These are phyloP conservation scores for Eutrema heterophyllum DNA, from an alignment of 345 rosid species.

Conservation along the genomic window DNA sequence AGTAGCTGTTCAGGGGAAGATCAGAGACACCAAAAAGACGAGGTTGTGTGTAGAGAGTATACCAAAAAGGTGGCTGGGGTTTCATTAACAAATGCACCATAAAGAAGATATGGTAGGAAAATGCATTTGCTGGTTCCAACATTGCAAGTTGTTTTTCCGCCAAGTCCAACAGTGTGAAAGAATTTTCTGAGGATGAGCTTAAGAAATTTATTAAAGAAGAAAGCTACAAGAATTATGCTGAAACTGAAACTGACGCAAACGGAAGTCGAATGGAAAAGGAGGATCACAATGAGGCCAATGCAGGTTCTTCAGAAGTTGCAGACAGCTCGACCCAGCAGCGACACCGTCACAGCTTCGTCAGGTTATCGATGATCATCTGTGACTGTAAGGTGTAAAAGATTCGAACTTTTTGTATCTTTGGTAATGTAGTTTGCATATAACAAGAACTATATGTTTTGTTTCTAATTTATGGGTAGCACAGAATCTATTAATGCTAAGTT, in stretches of 20 bases:
- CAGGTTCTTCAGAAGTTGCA: too few species aligned
- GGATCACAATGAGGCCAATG: too few species aligned
- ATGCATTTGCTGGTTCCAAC: constrained; percentile 29
- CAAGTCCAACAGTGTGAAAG: constrained; percentile 33
- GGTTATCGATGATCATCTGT: constrained; percentile 22
- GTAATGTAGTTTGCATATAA: too few species aligned
- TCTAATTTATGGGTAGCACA: background rate
- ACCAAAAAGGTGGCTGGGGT: constrained; percentile 33
- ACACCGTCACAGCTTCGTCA: constrained; percentile 55
- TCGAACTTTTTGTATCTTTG: background rate
- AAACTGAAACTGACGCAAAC: too few species aligned
- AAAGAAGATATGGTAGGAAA: constrained; percentile 46
- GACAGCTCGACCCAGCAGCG: constrained; percentile 69
- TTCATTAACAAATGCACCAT: constrained; percentile 20
- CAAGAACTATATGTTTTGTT: background rate
- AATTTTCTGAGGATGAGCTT: constrained; percentile 37
- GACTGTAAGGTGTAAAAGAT: background rate
- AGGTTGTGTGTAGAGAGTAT: constrained; percentile 47
- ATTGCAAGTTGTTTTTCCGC: constrained; percentile 14
- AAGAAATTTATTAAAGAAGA: constrained; percentile 39
- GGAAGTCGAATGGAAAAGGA: too few species aligned
- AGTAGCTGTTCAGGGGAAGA: too few species aligned
- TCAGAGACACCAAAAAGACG: constrained; percentile 35
- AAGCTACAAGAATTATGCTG: constrained; percentile 26
- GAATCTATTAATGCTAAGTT: background rate